These are phyloP conservation scores for Geranium brycei DNA, from an alignment of 345 rosid genomes.

Conservation along the genomic window DNA sequence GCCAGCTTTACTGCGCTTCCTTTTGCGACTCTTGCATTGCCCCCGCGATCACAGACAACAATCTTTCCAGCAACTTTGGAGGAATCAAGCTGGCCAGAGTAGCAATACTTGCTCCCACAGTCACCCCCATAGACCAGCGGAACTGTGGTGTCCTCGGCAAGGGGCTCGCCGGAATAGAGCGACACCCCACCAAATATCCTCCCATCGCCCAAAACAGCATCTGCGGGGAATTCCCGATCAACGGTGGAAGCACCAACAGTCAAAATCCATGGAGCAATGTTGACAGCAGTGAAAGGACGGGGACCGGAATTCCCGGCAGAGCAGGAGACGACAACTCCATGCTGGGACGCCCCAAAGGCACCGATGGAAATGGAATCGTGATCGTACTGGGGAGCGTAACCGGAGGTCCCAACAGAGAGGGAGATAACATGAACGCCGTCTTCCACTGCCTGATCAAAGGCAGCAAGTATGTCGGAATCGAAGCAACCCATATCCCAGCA, in stretches of 20 bases:
- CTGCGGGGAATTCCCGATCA: constrained; percentile 78
- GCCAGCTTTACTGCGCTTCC: constrained; percentile 56
- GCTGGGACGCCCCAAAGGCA: constrained; percentile 51
- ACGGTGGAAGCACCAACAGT: constrained; percentile 83
- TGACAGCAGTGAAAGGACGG: constrained; percentile 50
- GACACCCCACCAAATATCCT: constrained; percentile 47
- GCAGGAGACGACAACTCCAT: constrained; percentile 68
- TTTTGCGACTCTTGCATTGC: constrained; percentile 50
- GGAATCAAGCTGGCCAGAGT: constrained; percentile 24
- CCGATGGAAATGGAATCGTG: constrained; percentile 72
- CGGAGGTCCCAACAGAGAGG: constrained; percentile 64
- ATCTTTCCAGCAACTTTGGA: constrained; percentile 42
- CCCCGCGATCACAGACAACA: constrained; percentile 55
- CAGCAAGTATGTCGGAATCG: constrained; percentile 88
- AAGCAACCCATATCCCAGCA: constrained; percentile 76
- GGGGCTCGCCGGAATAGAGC: constrained; percentile 43
- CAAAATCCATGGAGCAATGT: constrained; percentile 86
- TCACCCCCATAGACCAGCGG: constrained; percentile 55
- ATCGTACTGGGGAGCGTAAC: constrained; percentile 59
- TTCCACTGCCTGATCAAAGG: constrained; percentile 68
- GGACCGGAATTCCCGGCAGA: constrained; percentile 95
- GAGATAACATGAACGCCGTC: constrained; percentile 86
- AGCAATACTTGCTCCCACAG: constrained; percentile 45
- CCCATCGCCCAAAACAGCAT: constrained; percentile 57
- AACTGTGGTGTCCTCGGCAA: constrained; percentile 24